Conservation (phyloP, 805 yeast species). For the Starmerella stellata region DNA sequence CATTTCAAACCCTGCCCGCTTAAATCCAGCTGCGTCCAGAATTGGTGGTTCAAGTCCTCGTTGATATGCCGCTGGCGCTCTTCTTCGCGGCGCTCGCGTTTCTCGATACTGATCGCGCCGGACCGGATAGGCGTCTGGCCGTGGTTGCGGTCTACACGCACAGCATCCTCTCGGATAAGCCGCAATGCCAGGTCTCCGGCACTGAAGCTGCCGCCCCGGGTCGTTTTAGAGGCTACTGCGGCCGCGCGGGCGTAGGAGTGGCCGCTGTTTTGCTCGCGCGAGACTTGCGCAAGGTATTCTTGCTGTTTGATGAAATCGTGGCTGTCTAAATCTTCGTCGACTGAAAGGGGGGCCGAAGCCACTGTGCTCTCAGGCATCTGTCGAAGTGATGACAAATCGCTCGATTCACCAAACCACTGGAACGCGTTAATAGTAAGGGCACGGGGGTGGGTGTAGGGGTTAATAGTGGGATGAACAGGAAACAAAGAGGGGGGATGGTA, state of each 20-base stretch:
- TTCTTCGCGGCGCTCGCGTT: conserved; percentile 25
- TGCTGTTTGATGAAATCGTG: conserved; percentile 57
- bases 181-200: conserved; percentile 26
- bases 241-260: conserved; percentile 74
- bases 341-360: background rate
- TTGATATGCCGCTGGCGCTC: conserved; percentile 26
- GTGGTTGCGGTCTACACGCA: conserved; percentile 20
- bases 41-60: conserved; percentile 38
- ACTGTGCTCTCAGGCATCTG: too few species aligned
- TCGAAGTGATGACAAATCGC: too few species aligned
- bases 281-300: conserved; percentile 47
- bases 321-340: conserved; percentile 9
- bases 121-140: conserved; percentile 12
- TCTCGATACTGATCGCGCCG: conserved; percentile 13
- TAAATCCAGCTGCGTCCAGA: conserved; percentile 87
- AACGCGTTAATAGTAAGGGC: too few species aligned
- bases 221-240: conserved; percentile 35
- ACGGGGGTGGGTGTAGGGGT: too few species aligned
- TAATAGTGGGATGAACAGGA: too few species aligned
- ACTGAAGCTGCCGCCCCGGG: conserved; percentile 18
- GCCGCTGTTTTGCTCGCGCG: conserved; percentile 49
- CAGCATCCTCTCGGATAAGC: conserved; percentile 19
- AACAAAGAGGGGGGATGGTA: too few species aligned
- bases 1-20: conserved; percentile 71
- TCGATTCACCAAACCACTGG: too few species aligned